Base-by-base conservation (phyloP, 2,329 filamentous ascomycete genomes). In the Trichophyton schoenleinii region DNA sequence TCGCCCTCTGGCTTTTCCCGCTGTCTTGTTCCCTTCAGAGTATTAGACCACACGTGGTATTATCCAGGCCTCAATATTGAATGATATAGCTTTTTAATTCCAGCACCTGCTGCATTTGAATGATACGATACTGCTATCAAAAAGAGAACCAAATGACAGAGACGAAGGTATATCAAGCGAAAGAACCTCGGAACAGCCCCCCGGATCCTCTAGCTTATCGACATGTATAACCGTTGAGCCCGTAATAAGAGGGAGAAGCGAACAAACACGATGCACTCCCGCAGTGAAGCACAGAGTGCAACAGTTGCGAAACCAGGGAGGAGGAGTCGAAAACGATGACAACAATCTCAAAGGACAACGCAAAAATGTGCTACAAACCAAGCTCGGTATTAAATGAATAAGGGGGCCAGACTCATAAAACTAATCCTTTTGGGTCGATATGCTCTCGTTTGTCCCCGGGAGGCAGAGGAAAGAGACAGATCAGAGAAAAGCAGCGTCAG, bases 311-410 rank as follows among this genome's bases (percentile, higher is more conserved):
- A 38, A 55, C 52, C 52, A 34, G 49, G n/a, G 22, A 34, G 13
- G 34, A 36, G 13, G 34, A 36, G 25, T 49, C 46, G 46, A 49
- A 36, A 31, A 36, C 25, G 31, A 55, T 36, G 34, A 18, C 13
- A 28, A 36, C 28, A 36, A 36, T 55, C 28, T 31, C 15, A 36
- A n/a, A 31, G 11, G 25, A 53, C 25, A 55, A 22, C 15, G n/a
- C 34, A 44, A 18, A n/a, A n/a, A 55, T 55, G 52, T 55, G 52
- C 25, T 28, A 55, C 52, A 36, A 55, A 55, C 52, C 52, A 55
- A 36, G 28, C 52, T 55, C 28, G 15, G 38, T 28, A 55, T 38
- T 38, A 38, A 38, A 13, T 22, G 6, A 31, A 36, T 34, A 53
- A 36, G 22, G 18, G 38, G 34, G 20, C 15, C 11, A n/a, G 52